Evolutionary conservation across 331 rosid species (phyloP), one percentile per base, ranked within the genome.

Genomic region (Pyrus hybrid): DNA sequence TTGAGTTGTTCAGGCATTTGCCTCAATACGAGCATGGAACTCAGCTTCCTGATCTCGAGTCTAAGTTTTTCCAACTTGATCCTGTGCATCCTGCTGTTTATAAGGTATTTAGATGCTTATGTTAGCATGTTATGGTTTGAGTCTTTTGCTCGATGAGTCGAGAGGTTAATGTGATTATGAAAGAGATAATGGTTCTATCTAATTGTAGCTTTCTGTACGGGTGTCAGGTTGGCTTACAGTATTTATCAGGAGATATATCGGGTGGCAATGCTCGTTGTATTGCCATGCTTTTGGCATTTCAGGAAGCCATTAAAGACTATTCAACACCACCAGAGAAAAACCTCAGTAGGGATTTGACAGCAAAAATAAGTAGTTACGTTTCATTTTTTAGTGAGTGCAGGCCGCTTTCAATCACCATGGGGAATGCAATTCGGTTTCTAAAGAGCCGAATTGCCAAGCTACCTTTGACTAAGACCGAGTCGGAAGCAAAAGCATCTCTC

Each of bases 11-110:
- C 80, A 86, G 97, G 87, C 99, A 95, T 82, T 89, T 95, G 83
- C 99, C 97, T 56, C 99, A 95, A 63, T 95, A 95, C 76, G 99
- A 95, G 79, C 99, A 90, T 70, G 99, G 97, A 32, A 95, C 96
- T 83, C 99, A 90, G 80, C 92, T 95, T 86, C 97, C 97, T 67
- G 92, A 87, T 86, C 99, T 95, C 5, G 92, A 87, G 83, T 85
- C 93, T 20, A 95, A 83, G 86, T 86, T 89, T 86, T 95, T 92
- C 82, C 93, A 87, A 73, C 91, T 90, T 77, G 88, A 89, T 76
- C 82, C 93, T 4, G 83, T 95, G 74, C 99, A 90, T 86, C 97
- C 96, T 63, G 89, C 96, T 75, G 91, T 95, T 74, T 95, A 89
- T 81, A 90, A 95, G 99, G 99, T 95, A 85, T 23, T 2, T 4